Evolutionary conservation across 192 early-diverging fungal genomes (phyloP).

Genomic region (Gonapodya sp.): DNA sequence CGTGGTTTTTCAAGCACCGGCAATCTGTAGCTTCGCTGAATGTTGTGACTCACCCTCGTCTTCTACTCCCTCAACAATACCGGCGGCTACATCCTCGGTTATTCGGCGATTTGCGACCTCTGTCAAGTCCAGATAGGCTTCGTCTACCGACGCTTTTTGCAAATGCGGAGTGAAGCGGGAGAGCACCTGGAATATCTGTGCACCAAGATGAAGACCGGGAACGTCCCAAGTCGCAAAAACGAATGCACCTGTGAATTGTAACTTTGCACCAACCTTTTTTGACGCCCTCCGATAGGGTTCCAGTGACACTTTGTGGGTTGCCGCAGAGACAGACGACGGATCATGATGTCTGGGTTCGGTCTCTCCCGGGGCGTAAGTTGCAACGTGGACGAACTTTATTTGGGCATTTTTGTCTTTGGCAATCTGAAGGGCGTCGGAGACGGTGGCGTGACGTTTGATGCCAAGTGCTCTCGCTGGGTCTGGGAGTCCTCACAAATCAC

Average conservation of each 20-base stretch:
- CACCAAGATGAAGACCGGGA: slow-evolving; percentile 6
- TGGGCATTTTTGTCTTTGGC: slow-evolving; percentile 33
- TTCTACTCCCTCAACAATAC: not conserved
- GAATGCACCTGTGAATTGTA: slow-evolving; percentile 8
- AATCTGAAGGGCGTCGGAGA: slow-evolving; percentile 39
- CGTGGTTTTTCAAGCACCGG: not conserved
- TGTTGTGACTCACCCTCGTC: not conserved
- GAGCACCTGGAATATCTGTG: slow-evolving; percentile 63
- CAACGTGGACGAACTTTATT: slow-evolving; percentile 67
- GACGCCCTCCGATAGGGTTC: slow-evolving; percentile 57
- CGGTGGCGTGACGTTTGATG: slow-evolving; percentile 51
- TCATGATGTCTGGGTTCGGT: slow-evolving; percentile 34
- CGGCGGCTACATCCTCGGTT: not conserved
- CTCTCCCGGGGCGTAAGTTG: slow-evolving; percentile 65
- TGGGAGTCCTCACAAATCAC: not conserved
- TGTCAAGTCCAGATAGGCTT: slow-evolving; percentile 81
- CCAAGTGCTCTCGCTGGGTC: slow-evolving; percentile 70
- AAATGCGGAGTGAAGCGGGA: slow-evolving; percentile 41
- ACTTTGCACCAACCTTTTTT: slow-evolving; percentile 1
- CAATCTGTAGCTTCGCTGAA: not conserved
- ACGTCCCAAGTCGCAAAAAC: slow-evolving; percentile 15
- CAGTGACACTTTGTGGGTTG: slow-evolving; percentile 83
- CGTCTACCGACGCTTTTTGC: slow-evolving; percentile 73
- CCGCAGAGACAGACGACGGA: not conserved
- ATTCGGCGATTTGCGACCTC: slow-evolving; percentile 44